Evolutionary conservation across 495 filamentous ascomycete genomes (phyloP), one percentile per base, ranked within the genome.

Genomic region (Lindgomyces ingoldianus): DNA sequence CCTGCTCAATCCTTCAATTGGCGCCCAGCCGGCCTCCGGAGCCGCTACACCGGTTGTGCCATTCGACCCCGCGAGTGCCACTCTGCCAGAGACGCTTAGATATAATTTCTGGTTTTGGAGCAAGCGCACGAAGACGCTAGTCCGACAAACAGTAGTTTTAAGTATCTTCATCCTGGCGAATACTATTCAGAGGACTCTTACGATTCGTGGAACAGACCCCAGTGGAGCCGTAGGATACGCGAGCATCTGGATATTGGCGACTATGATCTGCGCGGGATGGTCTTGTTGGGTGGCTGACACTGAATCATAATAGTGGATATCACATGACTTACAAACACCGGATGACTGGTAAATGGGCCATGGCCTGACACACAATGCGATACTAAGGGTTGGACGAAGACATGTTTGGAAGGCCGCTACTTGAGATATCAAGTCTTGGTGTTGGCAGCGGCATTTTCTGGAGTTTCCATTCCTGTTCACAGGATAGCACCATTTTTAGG

Each of bases 201-300:
- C 81, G 0, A 72, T 95, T 22, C 77, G 81, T n/a, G 85, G 89
- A 18, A 83, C 88, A 9, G 87, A 90, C 65, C 66, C 84, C 1
- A 72, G 77, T 6, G 91, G 91, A 25, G 88, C 90, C 0, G 76
- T 75, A 11, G 85, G 81, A 0, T 96, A 89, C 80, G 85, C 88
- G 1, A 76, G 77, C 12, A 77, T 92, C 14, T 96, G 90, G 90
- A 83, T 82, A 44, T 58, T 81, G 14, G 87, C 87, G 0, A 81
- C 82, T 0, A 64, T 82, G 58, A 67, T 85, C 36, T 83, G 84
- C 3, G 88, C 89, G 0, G 66, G 80, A 14, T 79, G 75, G 48
- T 84, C 89, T 77, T 75, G 80, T 71, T 83, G 85, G 86, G 74
- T 88, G 60, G 81, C 81, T 33, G 77, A 79, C 45, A 81, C 83